These are phyloP conservation scores for Globisporangium spiculum DNA, from an alignment of 352 stramenopile species.

Conservation along the genomic window DNA sequence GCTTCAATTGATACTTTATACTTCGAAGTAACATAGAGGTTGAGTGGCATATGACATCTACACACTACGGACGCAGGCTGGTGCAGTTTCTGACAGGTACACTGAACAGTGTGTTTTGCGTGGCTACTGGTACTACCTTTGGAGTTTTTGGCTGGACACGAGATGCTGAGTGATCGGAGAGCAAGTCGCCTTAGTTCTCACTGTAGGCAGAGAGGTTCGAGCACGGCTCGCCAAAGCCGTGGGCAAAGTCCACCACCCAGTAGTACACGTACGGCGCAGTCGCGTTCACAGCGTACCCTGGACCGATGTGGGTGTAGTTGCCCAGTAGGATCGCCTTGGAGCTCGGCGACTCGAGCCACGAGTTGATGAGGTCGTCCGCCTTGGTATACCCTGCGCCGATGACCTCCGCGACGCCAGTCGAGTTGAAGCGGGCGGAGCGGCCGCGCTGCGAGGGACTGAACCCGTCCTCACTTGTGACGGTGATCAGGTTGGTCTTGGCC, in stretches of 20 bases:
- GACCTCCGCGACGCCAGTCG: slow-evolving; percentile 24
- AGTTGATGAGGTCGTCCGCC: slow-evolving; percentile 12
- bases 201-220: slow-evolving; percentile 2
- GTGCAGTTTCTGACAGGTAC: background rate
- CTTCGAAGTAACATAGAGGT: background rate
- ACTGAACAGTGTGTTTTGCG: background rate
- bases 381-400: slow-evolving; percentile 23
- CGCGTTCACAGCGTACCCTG: slow-evolving; percentile 24
- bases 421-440: slow-evolving; percentile 25
- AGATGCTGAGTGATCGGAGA: background rate
- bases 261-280: slow-evolving; percentile 22
- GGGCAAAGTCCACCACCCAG: slow-evolving; percentile 26
- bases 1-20: background rate
- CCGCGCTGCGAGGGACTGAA: slow-evolving; percentile 20
- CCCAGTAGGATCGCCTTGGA: slow-evolving; percentile 15
- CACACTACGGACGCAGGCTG: background rate
- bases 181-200: background rate
- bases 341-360: slow-evolving; percentile 21
- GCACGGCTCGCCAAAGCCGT: background rate
- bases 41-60: background rate
- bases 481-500: slow-evolving; percentile 19
- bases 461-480: slow-evolving; percentile 16
- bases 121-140: background rate
- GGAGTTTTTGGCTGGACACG: background rate
- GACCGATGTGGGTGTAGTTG: slow-evolving; percentile 25